Conservation (phyloP, 1,139 yeast species). For the Pichia sp. region DNA sequence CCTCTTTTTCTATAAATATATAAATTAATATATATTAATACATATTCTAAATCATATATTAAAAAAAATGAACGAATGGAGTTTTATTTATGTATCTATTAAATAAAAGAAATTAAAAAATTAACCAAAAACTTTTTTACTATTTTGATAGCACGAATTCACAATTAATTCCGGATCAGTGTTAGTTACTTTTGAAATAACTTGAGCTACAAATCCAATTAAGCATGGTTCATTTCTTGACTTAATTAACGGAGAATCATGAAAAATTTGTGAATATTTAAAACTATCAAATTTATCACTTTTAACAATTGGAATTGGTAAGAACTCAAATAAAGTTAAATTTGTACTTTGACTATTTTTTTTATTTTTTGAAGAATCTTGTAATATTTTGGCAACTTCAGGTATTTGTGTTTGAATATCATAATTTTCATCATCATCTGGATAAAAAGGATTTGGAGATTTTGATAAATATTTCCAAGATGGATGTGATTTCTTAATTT, state of each 20-base stretch:
- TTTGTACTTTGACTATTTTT: no score
- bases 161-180: no score
- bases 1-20: no score
- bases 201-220: slow-evolving; percentile 75
- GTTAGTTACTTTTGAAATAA: slow-evolving; percentile 52
- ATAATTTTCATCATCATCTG: no score
- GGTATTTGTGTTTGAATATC: no score
- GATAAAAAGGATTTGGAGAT: slow-evolving; percentile 53
- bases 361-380: slow-evolving; percentile 6
- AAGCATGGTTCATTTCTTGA: slow-evolving; percentile 90
- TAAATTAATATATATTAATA: no score
- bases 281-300: slow-evolving; percentile 46
- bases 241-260: slow-evolving; percentile 56
- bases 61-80: no score
- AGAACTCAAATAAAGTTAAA: slow-evolving; percentile 37
- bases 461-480: slow-evolving; percentile 50
- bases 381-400: slow-evolving; percentile 4
- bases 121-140: no score
- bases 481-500: slow-evolving; percentile 77
- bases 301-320: slow-evolving; percentile 61
- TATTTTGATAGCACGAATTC: no score
- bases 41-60: no score
- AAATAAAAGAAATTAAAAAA: no score
- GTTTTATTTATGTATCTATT: no score
- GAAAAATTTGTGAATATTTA: slow-evolving; percentile 23